These are phyloP conservation scores for Fusarium stilboides DNA, from an alignment of 2,329 filamentous ascomycete species.

Conservation along the genomic window DNA sequence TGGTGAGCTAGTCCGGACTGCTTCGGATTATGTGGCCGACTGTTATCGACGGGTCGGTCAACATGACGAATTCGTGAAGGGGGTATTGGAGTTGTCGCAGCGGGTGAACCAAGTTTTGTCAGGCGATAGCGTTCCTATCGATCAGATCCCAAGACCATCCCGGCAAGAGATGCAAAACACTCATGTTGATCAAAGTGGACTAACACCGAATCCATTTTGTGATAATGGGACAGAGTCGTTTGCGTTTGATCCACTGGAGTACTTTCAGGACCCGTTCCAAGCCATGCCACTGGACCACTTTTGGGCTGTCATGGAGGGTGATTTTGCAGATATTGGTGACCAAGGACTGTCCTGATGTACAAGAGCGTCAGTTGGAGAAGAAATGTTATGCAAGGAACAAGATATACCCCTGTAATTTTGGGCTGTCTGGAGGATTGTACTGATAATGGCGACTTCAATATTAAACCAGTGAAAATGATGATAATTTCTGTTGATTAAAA, in stretches of 20 bases:
- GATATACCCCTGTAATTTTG: no score
- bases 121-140: constrained; percentile 8
- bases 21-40: constrained; percentile 33
- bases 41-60: constrained; percentile 35
- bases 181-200: background rate
- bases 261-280: constrained; percentile 46
- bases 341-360: constrained; percentile 11
- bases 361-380: background rate
- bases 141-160: constrained; percentile 14
- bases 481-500: no score
- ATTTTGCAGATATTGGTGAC: constrained; percentile 35
- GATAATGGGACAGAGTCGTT: constrained; percentile 14
- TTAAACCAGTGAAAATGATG: no score
- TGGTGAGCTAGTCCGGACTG: constrained; percentile 39
- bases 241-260: constrained; percentile 33
- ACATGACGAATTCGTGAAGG: constrained; percentile 34
- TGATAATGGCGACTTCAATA: no score
- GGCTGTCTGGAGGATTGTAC: no score
- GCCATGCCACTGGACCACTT: constrained; percentile 46
- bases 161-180: constrained; percentile 12
- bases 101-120: constrained; percentile 39
- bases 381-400: background rate
- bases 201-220: constrained; percentile 23
- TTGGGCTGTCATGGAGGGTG: constrained; percentile 46
- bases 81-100: constrained; percentile 29